Base-by-base conservation (phyloP, 2,329 filamentous ascomycete genomes). In the Nigrospora oryzae region DNA sequence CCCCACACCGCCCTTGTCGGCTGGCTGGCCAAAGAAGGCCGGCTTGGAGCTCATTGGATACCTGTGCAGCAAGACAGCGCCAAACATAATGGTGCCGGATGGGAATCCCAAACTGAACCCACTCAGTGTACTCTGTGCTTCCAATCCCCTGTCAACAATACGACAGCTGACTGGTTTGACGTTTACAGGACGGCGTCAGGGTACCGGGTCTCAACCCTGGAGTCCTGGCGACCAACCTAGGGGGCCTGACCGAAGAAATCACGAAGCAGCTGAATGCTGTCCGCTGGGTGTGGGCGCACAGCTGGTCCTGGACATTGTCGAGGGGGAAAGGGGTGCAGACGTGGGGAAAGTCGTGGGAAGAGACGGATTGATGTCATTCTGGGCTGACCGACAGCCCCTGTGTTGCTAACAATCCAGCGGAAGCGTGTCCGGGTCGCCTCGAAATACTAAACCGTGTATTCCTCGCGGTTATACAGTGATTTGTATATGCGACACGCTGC, bases 81-180 rank as follows among this genome's bases (percentile, higher is more conserved):
- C 73, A 47, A 74, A 71, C 47, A 73, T 73, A 69, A 46, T 73
- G 50, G 69, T 73, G 68, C 57, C 63, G 5, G 63, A 70, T 44
- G 73, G 65, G 65, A 40, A 54, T 28, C 59, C 64, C 35, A 49
- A 63, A 1, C 57, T 78, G 19, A 63, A 28, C 5, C 5, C 23
- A 4, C 5, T 28, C 23, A 28, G 23, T 28, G 23, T 28, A 10
- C 23, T 28, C 23, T 7, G 23, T 10, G 23, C 10, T 2, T 10
- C 7, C 23, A 10, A 28, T 2, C 23, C 10, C 8, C 7, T 7
- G 23, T 23, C 19, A 23, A 6, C 19, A 7, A 10, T 28, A 7
- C 23, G 5, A 28, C 10, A 28, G 23, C 23, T 28, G 23, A 28
- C 23, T 10, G n/a, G 23, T 28, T 10, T 6, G 23, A 28, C 23